Percentiles rank a stretch among this genome's conserved stretches.
These are phyloP conservation scores for Cicer cuneatum DNA, from an alignment of 306 rosid species.

Conservation along the genomic window DNA sequence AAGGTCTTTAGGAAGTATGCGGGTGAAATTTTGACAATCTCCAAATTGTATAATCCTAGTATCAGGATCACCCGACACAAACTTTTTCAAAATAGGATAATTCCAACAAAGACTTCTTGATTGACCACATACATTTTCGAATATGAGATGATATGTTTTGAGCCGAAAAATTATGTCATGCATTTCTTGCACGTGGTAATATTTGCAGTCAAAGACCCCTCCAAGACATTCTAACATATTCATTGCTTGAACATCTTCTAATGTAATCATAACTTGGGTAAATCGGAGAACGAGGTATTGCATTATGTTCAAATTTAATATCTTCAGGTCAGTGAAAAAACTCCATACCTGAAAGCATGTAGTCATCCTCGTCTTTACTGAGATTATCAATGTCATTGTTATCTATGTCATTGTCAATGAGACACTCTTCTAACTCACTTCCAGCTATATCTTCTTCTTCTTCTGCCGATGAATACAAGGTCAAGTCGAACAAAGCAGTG, in stretches of 20 bases:
- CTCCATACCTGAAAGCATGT: no score
- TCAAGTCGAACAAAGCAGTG: no score
- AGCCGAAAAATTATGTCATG: not conserved
- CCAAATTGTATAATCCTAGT: not conserved
- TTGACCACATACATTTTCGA: not conserved
- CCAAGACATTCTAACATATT: not conserved
- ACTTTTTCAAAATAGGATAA: not conserved
- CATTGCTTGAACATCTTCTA: slow-evolving; percentile 7
- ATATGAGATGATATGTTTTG: not conserved
- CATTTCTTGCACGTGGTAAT: not conserved
- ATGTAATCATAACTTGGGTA: not conserved
- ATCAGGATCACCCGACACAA: not conserved
- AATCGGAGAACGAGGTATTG: not conserved
- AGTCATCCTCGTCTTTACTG: no score
- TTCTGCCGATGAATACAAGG: no score
- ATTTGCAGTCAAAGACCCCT: not conserved
- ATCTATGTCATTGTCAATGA: no score
- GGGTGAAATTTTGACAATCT: not conserved
- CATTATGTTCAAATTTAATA: not conserved
- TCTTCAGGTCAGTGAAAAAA: no score
- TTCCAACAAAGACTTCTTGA: not conserved
- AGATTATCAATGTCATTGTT: no score
- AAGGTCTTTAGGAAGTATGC: slow-evolving; percentile 19
- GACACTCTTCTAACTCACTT: no score
- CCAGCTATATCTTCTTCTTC: no score